Conservation (phyloP, 2,329 filamentous ascomycete species). For the Cordyceps javanica region DNA sequence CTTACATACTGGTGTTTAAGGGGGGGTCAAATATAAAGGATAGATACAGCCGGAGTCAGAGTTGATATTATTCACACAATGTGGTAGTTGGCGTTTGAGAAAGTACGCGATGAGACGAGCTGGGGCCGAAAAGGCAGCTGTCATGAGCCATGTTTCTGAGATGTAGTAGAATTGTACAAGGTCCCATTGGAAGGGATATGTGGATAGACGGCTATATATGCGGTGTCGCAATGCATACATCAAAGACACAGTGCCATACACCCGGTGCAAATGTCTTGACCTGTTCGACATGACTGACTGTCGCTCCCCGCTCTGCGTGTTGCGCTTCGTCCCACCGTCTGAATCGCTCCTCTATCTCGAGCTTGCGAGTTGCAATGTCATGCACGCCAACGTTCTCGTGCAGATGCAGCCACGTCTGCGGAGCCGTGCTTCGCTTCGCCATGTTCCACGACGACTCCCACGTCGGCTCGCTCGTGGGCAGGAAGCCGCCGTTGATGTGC, state of each 20-base stretch:
- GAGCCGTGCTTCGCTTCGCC: slow-evolving; percentile 21
- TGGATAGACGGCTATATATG: slow-evolving; percentile 17
- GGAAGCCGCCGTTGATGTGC: slow-evolving; percentile 60
- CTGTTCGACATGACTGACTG: slow-evolving; percentile 52
- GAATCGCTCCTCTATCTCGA: slow-evolving; percentile 45
- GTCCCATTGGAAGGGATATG: slow-evolving; percentile 3
- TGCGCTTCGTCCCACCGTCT: slow-evolving; percentile 26
- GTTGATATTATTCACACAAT: background rate
- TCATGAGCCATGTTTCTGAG: background rate
- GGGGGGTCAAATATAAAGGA: too few species aligned
- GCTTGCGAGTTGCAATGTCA: slow-evolving; percentile 42
- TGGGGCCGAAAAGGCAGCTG: background rate
- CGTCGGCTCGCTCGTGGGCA: slow-evolving; percentile 50
- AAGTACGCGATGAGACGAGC: slow-evolving; percentile 10
- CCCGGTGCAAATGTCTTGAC: slow-evolving; percentile 66
- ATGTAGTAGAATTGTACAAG: slow-evolving; percentile 10
- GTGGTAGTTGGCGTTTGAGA: background rate
- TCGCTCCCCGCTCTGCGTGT: slow-evolving; percentile 20
- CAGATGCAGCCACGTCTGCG: slow-evolving; percentile 53
- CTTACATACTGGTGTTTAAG: background rate
- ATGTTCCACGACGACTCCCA: slow-evolving; percentile 49
- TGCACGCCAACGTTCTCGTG: slow-evolving; percentile 58
- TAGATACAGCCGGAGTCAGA: background rate
- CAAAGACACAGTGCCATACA: slow-evolving; percentile 66
- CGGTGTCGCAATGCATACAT: slow-evolving; percentile 42